Evolutionary conservation across 1,284 basidiomycete species (phyloP), one percentile per base, ranked within the genome.

Genomic region (Microbotryum scabiosae): DNA sequence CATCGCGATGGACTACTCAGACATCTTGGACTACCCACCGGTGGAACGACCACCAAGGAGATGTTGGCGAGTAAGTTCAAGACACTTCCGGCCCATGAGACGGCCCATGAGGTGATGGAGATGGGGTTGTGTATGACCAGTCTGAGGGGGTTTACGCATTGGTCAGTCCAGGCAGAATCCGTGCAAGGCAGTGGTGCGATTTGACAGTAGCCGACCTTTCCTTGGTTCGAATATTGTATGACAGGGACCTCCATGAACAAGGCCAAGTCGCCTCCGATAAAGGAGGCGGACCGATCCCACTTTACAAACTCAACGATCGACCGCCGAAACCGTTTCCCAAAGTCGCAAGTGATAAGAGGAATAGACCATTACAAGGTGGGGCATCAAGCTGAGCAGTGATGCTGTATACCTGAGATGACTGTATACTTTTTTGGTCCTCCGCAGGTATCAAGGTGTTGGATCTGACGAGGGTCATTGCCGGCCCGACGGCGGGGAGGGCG

Each of bases 381-480:
- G 9, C 14, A 41, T 18, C 36, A 3, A 12, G 36, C 6, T 30
- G 30, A 30, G 36, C 14, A 41, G 36, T 41, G 14, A 3, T 16
- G 2, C 30, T 9, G 30, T 30, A 9, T 10, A 1, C 10, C 30
- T 30, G 30, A 2, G 30, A 30, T 30, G 30, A 30, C 8, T 30
- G n/a, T n/a, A n/a, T n/a, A n/a, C n/a, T n/a, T n/a, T n/a, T n/a
- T n/a, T n/a, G n/a, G n/a, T n/a, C n/a, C n/a, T n/a, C n/a, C n/a
- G n/a, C 36, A 41, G 36, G 36, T 18, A 41, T 84, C 8, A 76
- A 79, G 20, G 80, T 84, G 0, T 71, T 84, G 23, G 83, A 85
- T 71, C 71, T 85, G 30, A 83, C 79, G 23, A 74, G 83, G 51
- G 81, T 84, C 1, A 74, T 85, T 43, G 82, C 82, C 5, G 83